These are phyloP conservation scores for Penicillium fuscoglaucum DNA, from an alignment of 2,329 filamentous ascomycete genomes.

Conservation along the genomic window DNA sequence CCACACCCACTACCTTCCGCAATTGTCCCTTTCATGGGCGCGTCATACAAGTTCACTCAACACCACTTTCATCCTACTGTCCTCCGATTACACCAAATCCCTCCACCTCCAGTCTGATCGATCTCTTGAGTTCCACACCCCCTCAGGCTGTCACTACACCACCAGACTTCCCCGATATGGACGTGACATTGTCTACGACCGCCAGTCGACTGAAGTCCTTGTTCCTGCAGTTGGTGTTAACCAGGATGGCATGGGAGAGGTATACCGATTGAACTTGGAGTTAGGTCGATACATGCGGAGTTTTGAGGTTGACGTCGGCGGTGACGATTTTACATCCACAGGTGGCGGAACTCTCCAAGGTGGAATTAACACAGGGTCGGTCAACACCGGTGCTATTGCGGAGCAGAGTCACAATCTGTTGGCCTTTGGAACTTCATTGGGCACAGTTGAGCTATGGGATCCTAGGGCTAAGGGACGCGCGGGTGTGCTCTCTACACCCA, in stretches of 20 bases:
- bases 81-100: constrained; percentile 89
- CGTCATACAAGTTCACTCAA: constrained; percentile 92
- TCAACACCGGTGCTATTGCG: constrained; percentile 84
- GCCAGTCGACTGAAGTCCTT: constrained; percentile 77
- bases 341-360: constrained; percentile 79
- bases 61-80: constrained; percentile 84
- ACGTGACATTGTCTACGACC: constrained; percentile 82
- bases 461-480: constrained; percentile 78
- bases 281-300: constrained; percentile 90
- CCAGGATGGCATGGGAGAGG: constrained; percentile 81
- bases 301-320: constrained; percentile 86
- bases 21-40: constrained; percentile 89
- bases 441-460: constrained; percentile 98
- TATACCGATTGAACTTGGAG: constrained; percentile 90
- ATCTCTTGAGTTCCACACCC: constrained; percentile 88
- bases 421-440: constrained; percentile 89
- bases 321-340: constrained; percentile 67
- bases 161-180: constrained; percentile 92
- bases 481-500: constrained; percentile 67
- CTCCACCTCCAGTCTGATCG: constrained; percentile 91
- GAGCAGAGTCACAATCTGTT: constrained; percentile 86
- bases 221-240: constrained; percentile 87
- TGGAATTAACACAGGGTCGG: constrained; percentile 77
- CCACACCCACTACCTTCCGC: constrained; percentile 91
- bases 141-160: constrained; percentile 81